These are phyloP conservation scores for Herpetomonas tarakana DNA, from an alignment of 208 protist species.

Conservation along the genomic window DNA sequence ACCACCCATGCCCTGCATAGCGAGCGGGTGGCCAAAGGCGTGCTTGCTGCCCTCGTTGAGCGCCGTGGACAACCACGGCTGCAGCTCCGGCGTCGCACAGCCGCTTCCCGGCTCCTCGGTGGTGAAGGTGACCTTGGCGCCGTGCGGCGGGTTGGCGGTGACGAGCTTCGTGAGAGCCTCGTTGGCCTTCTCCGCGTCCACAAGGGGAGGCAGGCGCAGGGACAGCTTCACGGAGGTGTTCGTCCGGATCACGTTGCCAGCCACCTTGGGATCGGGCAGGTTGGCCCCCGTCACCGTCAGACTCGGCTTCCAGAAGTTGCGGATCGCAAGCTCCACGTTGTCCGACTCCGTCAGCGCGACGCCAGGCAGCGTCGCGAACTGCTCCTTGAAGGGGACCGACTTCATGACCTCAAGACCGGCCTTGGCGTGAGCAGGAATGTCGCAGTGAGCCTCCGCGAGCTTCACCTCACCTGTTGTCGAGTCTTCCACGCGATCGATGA, in stretches of 20 bases:
- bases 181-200: slow-evolving; percentile 46
- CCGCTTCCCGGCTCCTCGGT: slow-evolving; percentile 54
- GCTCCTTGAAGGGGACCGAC: slow-evolving; percentile 52
- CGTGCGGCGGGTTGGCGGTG: slow-evolving; percentile 87
- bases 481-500: slow-evolving; percentile 94
- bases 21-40: slow-evolving; percentile 77
- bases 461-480: slow-evolving; percentile 86
- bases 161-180: slow-evolving; percentile 71
- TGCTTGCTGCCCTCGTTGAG: slow-evolving; percentile 69
- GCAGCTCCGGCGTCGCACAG: slow-evolving; percentile 78
- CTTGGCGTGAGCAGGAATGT: slow-evolving; percentile 76
- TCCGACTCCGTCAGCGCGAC: slow-evolving; percentile 36
- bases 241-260: slow-evolving; percentile 94
- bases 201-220: slow-evolving; percentile 88
- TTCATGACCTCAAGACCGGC: slow-evolving; percentile 54
- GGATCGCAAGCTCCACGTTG: slow-evolving; percentile 78
- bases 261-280: slow-evolving; percentile 69
- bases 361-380: slow-evolving; percentile 42
- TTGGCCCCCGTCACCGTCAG: slow-evolving; percentile 90
- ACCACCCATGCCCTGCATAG: slow-evolving; percentile 81
- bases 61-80: slow-evolving; percentile 73
- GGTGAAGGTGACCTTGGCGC: slow-evolving; percentile 84
- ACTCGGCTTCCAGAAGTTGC: slow-evolving; percentile 92
- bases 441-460: slow-evolving; percentile 72
- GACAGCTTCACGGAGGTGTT: slow-evolving; percentile 91